Evolutionary conservation across 192 early-diverging fungal genomes (phyloP).

Genomic region (Coemansia sp.): DNA sequence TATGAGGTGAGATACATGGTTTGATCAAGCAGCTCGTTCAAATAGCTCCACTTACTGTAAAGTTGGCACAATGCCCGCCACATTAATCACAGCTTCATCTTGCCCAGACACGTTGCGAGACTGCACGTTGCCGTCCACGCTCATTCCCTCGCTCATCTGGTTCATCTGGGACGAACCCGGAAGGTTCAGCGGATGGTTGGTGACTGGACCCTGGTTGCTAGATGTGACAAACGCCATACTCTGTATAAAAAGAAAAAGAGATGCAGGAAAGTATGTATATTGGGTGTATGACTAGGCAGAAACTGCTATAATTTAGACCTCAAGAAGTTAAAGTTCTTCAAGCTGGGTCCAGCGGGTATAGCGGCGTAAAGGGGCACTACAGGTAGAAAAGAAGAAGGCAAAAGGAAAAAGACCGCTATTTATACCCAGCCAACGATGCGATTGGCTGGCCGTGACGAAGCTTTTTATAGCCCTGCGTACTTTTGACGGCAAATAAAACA

Average conservation of each 20-base stretch:
- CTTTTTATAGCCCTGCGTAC: neutral
- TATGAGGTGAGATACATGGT: neutral
- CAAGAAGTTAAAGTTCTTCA: neutral
- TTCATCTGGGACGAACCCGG: slow-evolving; percentile 17
- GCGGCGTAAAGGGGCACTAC: neutral
- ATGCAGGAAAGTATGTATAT: slow-evolving; percentile 3
- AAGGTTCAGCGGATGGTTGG: slow-evolving; percentile 30
- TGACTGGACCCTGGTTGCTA: slow-evolving; percentile 19
- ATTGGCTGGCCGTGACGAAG: neutral
- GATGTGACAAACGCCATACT: slow-evolving; percentile 50
- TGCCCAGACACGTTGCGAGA: neutral
- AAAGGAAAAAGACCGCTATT: slow-evolving; percentile 8
- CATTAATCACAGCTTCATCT: slow-evolving; percentile 20
- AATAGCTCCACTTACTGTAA: slow-evolving; percentile 24
- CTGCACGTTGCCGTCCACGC: neutral
- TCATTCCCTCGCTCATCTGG: neutral
- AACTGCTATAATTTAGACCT: neutral
- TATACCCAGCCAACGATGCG: slow-evolving; percentile 1
- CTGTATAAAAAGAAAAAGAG: neutral
- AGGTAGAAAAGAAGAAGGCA: slow-evolving; percentile 6
- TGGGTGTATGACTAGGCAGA: neutral
- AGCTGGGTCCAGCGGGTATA: neutral
- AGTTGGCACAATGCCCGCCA: slow-evolving; percentile 51
- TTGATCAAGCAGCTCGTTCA: neutral
- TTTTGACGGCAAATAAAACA: neutral